Conservation (phyloP, 2,329 filamentous ascomycete genomes). For the Blastomyces silverae region DNA sequence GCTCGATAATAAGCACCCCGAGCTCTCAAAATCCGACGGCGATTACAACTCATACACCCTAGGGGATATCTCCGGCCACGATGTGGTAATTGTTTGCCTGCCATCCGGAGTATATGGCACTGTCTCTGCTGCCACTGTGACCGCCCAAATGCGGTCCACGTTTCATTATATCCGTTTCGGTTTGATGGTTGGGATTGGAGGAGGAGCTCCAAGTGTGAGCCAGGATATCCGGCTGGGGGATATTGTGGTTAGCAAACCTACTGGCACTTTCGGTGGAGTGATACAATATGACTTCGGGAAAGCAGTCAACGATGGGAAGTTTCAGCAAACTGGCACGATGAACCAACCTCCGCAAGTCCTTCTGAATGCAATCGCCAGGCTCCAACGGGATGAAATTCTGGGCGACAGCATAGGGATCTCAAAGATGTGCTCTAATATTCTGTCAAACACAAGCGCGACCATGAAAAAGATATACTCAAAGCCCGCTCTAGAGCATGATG, state of each 20-base stretch:
- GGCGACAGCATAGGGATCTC: background rate
- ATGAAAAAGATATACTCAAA: background rate
- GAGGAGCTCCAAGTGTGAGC: background rate
- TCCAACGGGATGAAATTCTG: background rate
- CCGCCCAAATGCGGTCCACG: background rate
- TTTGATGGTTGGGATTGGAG: background rate
- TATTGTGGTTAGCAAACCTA: background rate
- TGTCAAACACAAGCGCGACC: too few species aligned
- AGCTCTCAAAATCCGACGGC: background rate
- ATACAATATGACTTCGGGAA: conserved; percentile 1
- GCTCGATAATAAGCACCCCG: background rate
- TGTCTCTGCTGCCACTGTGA: background rate
- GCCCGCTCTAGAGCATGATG: background rate
- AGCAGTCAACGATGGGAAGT: background rate
- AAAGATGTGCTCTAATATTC: background rate
- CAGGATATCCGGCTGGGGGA: background rate
- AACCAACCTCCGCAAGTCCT: background rate
- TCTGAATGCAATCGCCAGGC: background rate
- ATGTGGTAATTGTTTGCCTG: background rate
- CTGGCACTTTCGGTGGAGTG: background rate
- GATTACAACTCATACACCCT: background rate
- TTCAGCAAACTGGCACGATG: background rate
- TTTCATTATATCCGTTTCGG: background rate
- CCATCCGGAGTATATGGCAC: background rate
- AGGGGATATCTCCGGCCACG: background rate